Evolutionary conservation across 495 filamentous ascomycete species (phyloP).

Genomic region (Aspergillus taichungensis): DNA sequence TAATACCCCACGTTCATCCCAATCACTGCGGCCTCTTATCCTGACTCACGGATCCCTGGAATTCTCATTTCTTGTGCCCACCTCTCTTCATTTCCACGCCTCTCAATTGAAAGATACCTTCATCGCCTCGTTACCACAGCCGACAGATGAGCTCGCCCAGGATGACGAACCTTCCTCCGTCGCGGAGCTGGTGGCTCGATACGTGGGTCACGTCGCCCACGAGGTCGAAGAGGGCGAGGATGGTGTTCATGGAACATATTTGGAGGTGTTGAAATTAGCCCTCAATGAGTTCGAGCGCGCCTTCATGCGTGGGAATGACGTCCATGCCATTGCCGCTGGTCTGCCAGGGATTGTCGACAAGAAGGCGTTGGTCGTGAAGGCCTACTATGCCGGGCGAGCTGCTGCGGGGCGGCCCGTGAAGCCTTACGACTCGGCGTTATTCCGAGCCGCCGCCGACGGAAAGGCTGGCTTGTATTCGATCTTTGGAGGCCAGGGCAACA

Average conservation of each 20-base stretch:
- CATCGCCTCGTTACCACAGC: slow-evolving; percentile 68
- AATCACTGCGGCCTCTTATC: slow-evolving; percentile 80
- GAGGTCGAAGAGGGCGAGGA: slow-evolving; percentile 90
- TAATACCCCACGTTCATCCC: slow-evolving; percentile 87
- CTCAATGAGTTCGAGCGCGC: slow-evolving; percentile 92
- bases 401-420: slow-evolving; percentile 75
- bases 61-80: slow-evolving; percentile 88
- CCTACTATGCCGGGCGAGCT: slow-evolving; percentile 84
- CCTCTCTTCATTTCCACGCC: slow-evolving; percentile 89
- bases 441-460: slow-evolving; percentile 75
- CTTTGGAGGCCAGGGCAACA: slow-evolving; percentile 98
- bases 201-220: slow-evolving; percentile 76
- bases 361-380: slow-evolving; percentile 75
- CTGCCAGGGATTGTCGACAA: slow-evolving; percentile 83
- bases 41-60: slow-evolving; percentile 91
- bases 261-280: slow-evolving; percentile 79
- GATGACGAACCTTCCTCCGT: slow-evolving; percentile 96
- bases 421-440: slow-evolving; percentile 83
- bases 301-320: slow-evolving; percentile 91
- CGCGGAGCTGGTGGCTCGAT: slow-evolving; percentile 82
- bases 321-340: slow-evolving; percentile 77
- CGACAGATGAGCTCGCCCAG: slow-evolving; percentile 93
- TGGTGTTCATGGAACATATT: slow-evolving; percentile 70
- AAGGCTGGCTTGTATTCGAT: slow-evolving; percentile 78
- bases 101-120: slow-evolving; percentile 86